Conservation (phyloP, 768 basidiomycete genomes). For the Agaricus subrufescens region DNA sequence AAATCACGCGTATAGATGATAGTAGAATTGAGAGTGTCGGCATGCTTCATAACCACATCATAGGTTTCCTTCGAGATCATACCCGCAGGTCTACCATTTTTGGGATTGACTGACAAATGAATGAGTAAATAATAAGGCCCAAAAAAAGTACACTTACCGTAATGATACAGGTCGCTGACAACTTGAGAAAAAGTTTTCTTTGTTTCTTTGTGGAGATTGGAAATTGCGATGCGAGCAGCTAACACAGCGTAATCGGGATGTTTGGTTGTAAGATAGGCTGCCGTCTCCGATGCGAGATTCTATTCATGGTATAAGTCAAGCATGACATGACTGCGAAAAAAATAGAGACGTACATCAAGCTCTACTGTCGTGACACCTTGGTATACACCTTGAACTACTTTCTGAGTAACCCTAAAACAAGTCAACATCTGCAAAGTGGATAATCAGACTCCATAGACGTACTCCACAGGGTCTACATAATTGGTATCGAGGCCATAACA, state of each 20-base stretch:
- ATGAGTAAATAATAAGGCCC: neutral
- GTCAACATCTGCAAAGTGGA: neutral
- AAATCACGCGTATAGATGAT: constrained; percentile 99
- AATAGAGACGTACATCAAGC: constrained; percentile 68
- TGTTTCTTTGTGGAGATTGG: constrained; percentile 98
- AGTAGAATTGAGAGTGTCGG: constrained; percentile 81
- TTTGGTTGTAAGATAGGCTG: constrained; percentile 94
- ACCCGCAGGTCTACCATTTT: constrained; percentile 79
- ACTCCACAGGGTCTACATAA: constrained; percentile 93
- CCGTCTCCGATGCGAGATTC: constrained; percentile 97
- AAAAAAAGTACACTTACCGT: constrained; percentile 45
- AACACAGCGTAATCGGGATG: constrained; percentile 98
- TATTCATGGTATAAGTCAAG: constrained; percentile 23
- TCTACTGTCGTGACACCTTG: constrained; percentile 96
- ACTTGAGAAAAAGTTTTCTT: constrained; percentile 96
- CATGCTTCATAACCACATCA: constrained; percentile 74
- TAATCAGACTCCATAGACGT: constrained; percentile 20
- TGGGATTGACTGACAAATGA: constrained; percentile 70
- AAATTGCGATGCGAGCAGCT: constrained; percentile 97
- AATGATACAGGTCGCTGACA: constrained; percentile 84
- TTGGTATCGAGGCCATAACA: constrained; percentile 94
- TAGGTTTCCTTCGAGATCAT: constrained; percentile 93
- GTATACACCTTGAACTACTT: constrained; percentile 91
- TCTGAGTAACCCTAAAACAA: constrained; percentile 70
- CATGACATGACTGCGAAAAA: neutral